Base-by-base conservation (phyloP, 2,329 filamentous ascomycete species). In the Talaromyces rugulosus region DNA sequence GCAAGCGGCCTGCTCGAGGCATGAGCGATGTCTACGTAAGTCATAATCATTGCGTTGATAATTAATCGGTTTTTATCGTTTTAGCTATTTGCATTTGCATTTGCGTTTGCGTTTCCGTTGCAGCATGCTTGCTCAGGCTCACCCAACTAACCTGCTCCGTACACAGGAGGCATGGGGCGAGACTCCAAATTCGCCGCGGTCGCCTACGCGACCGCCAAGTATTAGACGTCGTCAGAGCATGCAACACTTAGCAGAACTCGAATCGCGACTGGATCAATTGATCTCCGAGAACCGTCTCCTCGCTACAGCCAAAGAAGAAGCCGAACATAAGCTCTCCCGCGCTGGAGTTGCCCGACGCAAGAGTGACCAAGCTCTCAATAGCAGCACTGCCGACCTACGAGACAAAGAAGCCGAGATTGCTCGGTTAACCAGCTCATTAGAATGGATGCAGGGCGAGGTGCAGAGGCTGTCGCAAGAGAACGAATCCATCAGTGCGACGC, bases 211-310 rank as follows among this genome's bases (percentile, higher is more conserved):
- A 77, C 93, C 95, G 70, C 92, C 93, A 73, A 97, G 92, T 82
- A 90, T 99, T 85, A 93, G 94, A 70, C 93, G 94, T 74, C 91
- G 94, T 73, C 95, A 96, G 78, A 98, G 94, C 83, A 94, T 98
- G 88, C 94, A 98, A 79, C 87, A 94, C 60, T 87, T 98, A 64
- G 79, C 85, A 72, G 94, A 99, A 71, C 87, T 99, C 72, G 92
- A 98, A 81, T 83, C 86, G 63, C 87, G 85, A 71, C 85, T 99
- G 69, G 92, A 97, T 69, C 89, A 94, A 75, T 83, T 99, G 66
- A 82, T 89, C 47, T 87, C 89, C 27, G 94, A 99, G 75, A 98
- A 98, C 72, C 87, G 89, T 61, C 80, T 87, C 65, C 86, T 99
- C 31, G 83, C 86, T 68, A 89, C 93, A 56, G 89, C 90, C 53